Conservation (phyloP, 495 filamentous ascomycete species). For the Rhypophila decipiens region DNA sequence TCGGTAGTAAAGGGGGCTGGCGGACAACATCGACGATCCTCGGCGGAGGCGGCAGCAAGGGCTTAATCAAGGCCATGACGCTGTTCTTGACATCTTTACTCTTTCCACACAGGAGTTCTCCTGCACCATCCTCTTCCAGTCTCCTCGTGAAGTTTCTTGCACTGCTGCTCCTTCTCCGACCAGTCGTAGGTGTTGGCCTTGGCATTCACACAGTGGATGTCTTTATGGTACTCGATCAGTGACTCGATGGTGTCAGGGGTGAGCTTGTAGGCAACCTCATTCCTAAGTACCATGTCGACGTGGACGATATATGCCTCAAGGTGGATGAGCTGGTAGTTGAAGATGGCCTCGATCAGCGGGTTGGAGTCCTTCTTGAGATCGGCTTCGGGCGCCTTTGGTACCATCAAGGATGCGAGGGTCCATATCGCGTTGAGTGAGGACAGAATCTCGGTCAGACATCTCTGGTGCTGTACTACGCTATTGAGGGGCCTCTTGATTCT, state of each 20-base stretch:
- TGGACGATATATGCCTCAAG: conserved; percentile 98
- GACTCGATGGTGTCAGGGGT: conserved; percentile 95
- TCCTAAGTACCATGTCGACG: conserved; percentile 96
- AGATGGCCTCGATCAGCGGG: conserved; percentile 81
- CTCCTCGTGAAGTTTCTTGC: conserved; percentile 98
- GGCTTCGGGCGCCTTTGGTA: conserved; percentile 83
- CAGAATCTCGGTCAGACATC: conserved; percentile 94
- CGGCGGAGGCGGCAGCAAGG: conserved; percentile 86
- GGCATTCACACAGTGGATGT: conserved; percentile 87
- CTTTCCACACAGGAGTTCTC: conserved; percentile 84
- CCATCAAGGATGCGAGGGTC: conserved; percentile 90
- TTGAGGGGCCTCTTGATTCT: conserved; percentile 96
- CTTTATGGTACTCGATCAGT: conserved; percentile 94
- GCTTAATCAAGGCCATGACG: conserved; percentile 80
- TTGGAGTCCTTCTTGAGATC: conserved; percentile 82
- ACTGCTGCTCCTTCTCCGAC: conserved; percentile 91
- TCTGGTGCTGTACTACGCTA: conserved; percentile 91
- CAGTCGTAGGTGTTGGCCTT: conserved; percentile 88
- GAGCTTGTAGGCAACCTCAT: conserved; percentile 97
- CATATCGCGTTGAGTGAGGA: conserved; percentile 90
- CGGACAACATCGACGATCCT: conserved; percentile 88
- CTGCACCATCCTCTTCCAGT: conserved; percentile 92
- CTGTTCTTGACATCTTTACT: conserved; percentile 89
- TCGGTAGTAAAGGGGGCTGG: conserved; percentile 78
- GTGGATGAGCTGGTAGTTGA: conserved; percentile 92